These are phyloP conservation scores for Erodium maritimum DNA, from an alignment of 345 rosid species.

Conservation along the genomic window DNA sequence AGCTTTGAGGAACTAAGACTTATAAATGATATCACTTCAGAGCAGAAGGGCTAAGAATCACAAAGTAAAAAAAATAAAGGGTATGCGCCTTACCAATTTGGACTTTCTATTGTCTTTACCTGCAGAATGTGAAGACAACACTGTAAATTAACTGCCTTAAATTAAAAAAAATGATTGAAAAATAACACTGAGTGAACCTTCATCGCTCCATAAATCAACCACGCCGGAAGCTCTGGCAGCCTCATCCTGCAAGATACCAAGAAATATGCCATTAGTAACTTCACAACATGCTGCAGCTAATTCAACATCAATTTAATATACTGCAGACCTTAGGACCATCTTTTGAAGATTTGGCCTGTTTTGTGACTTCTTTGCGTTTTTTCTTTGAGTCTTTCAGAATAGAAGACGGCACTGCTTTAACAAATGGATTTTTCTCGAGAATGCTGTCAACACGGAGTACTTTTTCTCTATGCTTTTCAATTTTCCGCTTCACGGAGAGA, in stretches of 20 bases:
- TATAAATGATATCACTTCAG: background rate
- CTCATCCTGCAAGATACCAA: slow-evolving; percentile 23
- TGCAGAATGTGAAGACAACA: slow-evolving; percentile 14
- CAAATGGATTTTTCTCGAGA: slow-evolving; percentile 68
- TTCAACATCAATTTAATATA: background rate
- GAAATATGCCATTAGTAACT: slow-evolving; percentile 5
- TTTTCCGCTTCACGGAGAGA: slow-evolving; percentile 66
- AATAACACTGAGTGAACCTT: slow-evolving; percentile 28
- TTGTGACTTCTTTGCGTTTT: slow-evolving; percentile 14
- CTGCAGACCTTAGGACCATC: slow-evolving; percentile 32
- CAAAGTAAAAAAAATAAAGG: background rate
- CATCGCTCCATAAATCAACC: slow-evolving; percentile 56
- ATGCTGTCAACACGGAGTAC: slow-evolving; percentile 57
- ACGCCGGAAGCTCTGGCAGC: slow-evolving; percentile 27
- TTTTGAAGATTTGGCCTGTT: slow-evolving; percentile 14
- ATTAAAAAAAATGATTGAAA: slow-evolving; percentile 1
- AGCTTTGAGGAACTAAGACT: too few relatives aligned
- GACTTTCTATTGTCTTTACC: slow-evolving; percentile 28
- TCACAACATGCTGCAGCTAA: background rate
- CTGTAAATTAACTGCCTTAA: slow-evolving; percentile 2
- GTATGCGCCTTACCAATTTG: slow-evolving; percentile 34
- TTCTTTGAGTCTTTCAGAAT: slow-evolving; percentile 31
- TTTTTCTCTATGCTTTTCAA: slow-evolving; percentile 65
- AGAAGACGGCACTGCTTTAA: slow-evolving; percentile 52
- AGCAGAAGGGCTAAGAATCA: too few relatives aligned